Evolutionary conservation across 352 stramenopile genomes (phyloP), one percentile per base, ranked within the genome.

Genomic region (Phytopythium oedochilum): DNA sequence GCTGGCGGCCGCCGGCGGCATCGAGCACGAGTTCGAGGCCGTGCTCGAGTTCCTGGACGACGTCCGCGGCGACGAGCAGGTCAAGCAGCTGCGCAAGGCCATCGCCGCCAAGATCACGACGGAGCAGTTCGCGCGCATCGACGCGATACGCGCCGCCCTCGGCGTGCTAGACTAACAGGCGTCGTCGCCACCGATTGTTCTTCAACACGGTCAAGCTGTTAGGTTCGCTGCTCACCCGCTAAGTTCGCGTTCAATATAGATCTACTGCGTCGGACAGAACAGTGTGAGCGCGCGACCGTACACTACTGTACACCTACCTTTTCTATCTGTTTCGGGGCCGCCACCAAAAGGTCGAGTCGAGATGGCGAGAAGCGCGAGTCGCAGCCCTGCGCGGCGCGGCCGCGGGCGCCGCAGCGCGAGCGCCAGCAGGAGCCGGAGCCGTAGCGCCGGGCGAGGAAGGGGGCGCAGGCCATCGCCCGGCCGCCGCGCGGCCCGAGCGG

Each of bases 21-120:
- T 92, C 45, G 82, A 92, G 53, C 78, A 86, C 54, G 83, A 93
- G 54, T 88, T 89, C 42, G 83, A 90, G 50, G 78, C 78, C 43
- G 74, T 90, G 40, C 70, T 93, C 40, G 77, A 83, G 57, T 89
- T 91, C 42, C 60, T 90, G 44, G 80, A 93, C 57, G 73, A 81
- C 53, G 59, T 91, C 25, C 80, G 78, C 32, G 80, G 80, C 20
- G 69, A 91, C 49, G 66, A 88, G 10, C 57, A 85, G 18, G 75
- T 93, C 14, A 80, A 79, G 32, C 70, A 83, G 55, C 59, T 81
- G 14, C 84, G 84, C 60, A 94, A 94, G 61, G 50, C 72, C 2
- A 77, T 94, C 48, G 76, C 64, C 2, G 57, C 64, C 31, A 85
- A 81, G 57, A 76, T 94, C 63, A 86, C 67, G 29, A 78, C 68